Base-by-base conservation (phyloP, 208 protist species). In the Tritrichomonas musculus region DNA sequence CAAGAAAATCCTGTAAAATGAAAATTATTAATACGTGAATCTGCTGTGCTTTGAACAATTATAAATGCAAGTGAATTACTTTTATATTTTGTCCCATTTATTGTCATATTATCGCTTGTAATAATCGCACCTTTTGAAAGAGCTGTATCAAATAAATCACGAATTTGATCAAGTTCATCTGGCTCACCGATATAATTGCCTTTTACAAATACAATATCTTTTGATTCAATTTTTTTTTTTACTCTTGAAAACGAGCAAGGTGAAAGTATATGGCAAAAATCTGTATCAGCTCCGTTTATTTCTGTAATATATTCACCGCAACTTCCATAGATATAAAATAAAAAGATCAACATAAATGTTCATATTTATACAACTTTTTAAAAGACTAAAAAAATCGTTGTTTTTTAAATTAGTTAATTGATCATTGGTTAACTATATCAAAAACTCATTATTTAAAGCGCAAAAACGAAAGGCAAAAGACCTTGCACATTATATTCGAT, bases 91-190 rank as follows among this genome's bases (percentile, higher is more conserved):
- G 77, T 60, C 27, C 77, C 77, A 57, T 88, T 88, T 39, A 88
- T 88, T 53, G 77, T 88, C 47, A 88, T 60, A 88, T 88, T 88
- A 57, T 88, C 47, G 20, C 41, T 53, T 53, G 47, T n/a, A 39
- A 88, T 20, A 57, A 57, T 88, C 3, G n/a, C 77, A 13, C 77
- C 77, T 88, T 57, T 53, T 88, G 41, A 13, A 39, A 88, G 77
- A 33, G 47, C 77, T 47, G 27, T 1, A 60, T 88, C 57, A 30
- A 88, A 88, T 39, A 88, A 57, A 57, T 41, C 77, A 5, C 77
- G 11, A 27, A 57, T n/a, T 39, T 60, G 53, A 11, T 88, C 30
- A 17, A 88, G 30, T 30, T 88, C 77, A 33, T 88, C 47, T 39
- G 39, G n/a, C 41, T 57, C 44, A 33, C 47, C 77, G 5, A 88